These are phyloP conservation scores for Trichoderma harzianum DNA, from an alignment of 2,329 filamentous ascomycete genomes.

Conservation along the genomic window DNA sequence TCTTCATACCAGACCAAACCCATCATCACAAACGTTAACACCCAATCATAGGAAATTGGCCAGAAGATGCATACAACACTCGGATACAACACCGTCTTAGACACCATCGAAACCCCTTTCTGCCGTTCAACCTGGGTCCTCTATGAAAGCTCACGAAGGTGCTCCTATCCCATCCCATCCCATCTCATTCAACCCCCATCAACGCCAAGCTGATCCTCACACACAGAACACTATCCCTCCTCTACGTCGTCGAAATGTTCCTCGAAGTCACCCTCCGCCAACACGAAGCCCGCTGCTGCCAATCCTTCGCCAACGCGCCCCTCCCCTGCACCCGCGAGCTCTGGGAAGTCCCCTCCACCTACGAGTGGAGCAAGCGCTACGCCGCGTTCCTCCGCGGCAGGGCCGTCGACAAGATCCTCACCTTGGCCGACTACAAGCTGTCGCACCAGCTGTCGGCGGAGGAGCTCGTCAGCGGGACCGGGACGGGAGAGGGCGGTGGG, in stretches of 20 bases:
- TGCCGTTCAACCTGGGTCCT: conserved; percentile 17
- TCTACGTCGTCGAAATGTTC: conserved; percentile 21
- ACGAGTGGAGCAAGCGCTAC: conserved; percentile 15
- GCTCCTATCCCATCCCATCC: too few species aligned
- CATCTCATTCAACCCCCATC: too few species aligned
- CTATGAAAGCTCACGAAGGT: conserved; percentile 20
- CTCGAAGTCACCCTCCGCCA: conserved; percentile 19
- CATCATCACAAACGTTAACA: not conserved
- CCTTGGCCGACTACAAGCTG: not conserved
- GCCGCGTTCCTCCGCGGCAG: not conserved
- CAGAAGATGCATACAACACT: not conserved
- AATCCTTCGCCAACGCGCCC: not conserved
- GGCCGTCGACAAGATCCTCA: not conserved
- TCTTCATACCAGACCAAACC: too few species aligned
- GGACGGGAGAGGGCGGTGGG: not conserved
- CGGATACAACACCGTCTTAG: not conserved
- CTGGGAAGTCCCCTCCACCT: conserved; percentile 20
- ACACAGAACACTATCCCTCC: conserved; percentile 17
- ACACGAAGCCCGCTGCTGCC: not conserved
- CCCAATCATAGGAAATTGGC: not conserved
- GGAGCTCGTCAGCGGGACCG: not conserved
- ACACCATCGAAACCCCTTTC: not conserved
- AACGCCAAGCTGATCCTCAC: not conserved
- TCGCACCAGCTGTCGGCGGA: not conserved
- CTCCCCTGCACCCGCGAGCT: conserved; percentile 24